These are phyloP conservation scores for Glycine soja DNA, from an alignment of 306 rosid genomes.

Conservation along the genomic window DNA sequence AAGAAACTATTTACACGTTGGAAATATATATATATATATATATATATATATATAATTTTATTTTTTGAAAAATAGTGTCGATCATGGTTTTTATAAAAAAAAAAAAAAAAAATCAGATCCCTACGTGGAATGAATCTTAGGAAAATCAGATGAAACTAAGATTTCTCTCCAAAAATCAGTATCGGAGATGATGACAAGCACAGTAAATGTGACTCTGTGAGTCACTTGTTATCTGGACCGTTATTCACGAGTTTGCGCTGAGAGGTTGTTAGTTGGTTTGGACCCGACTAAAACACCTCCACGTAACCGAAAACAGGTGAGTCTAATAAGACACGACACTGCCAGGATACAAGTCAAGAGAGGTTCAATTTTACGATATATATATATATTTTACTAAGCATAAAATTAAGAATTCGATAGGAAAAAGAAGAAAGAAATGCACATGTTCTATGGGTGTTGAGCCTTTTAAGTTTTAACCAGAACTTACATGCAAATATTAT, in stretches of 20 bases:
- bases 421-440: neutral
- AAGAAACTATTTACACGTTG: no score
- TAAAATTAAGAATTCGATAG: neutral
- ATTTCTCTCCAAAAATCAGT: no score
- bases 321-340: neutral
- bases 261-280: slow-evolving; percentile 35
- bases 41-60: no score
- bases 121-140: no score
- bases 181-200: neutral
- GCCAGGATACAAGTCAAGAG: neutral
- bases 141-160: no score
- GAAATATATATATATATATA: no score
- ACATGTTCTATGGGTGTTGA: neutral
- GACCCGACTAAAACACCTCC: slow-evolving; percentile 24
- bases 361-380: neutral
- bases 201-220: slow-evolving; percentile 11
- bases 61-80: no score
- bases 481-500: neutral
- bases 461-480: neutral
- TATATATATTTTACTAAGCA: neutral
- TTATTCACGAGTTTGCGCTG: slow-evolving; percentile 26
- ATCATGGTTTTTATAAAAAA: no score
- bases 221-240: slow-evolving; percentile 35
- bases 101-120: no score
- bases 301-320: neutral